These are phyloP conservation scores for Diaporthe vexans DNA, from an alignment of 2,329 filamentous ascomycete genomes.

Conservation along the genomic window DNA sequence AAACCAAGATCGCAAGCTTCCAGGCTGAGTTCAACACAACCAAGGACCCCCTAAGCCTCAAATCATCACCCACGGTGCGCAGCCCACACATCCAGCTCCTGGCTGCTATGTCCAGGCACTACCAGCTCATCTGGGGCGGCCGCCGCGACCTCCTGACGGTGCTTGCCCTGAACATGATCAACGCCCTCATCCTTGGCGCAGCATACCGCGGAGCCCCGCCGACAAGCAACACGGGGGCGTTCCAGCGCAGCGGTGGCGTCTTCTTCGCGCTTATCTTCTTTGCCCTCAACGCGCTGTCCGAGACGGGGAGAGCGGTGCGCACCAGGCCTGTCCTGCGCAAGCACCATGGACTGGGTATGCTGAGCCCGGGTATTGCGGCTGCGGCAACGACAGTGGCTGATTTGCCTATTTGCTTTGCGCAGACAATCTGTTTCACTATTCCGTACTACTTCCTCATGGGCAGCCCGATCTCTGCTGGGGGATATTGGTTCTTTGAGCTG, in stretches of 20 bases:
- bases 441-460: slow-evolving; percentile 21
- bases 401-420: background rate
- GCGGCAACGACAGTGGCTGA: background rate
- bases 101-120: background rate
- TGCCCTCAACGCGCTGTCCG: slow-evolving; percentile 2
- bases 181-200: background rate
- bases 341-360: slow-evolving; percentile 11
- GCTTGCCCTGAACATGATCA: background rate
- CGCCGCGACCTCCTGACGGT: background rate
- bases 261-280: slow-evolving; percentile 18
- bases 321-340: slow-evolving; percentile 6
- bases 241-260: slow-evolving; percentile 22
- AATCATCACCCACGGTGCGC: background rate
- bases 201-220: background rate
- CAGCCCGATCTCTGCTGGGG: background rate
- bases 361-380: background rate
- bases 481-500: slow-evolving; percentile 5
- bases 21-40: background rate
- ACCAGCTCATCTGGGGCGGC: slow-evolving; percentile 6
- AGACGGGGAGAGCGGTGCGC: background rate
- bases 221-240: background rate
- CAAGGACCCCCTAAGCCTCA: background rate
- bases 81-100: slow-evolving; percentile 11
- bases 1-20: background rate
- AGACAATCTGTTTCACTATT: background rate